Evolutionary conservation across 345 rosid genomes (phyloP).

Genomic region (Ceriops zippeliana): DNA sequence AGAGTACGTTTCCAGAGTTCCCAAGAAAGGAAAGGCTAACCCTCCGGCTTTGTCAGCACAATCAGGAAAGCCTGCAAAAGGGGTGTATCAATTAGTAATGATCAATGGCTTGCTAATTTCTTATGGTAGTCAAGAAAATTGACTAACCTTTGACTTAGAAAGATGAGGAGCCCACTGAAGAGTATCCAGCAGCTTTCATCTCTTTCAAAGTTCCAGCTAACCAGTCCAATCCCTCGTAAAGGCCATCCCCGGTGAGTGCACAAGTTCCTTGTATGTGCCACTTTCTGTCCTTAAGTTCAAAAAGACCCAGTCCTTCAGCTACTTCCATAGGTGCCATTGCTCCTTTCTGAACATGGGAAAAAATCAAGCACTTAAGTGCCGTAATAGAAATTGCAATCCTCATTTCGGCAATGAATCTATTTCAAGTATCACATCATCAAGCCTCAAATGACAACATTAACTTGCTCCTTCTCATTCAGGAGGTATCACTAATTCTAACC

Average conservation of each 20-base stretch:
- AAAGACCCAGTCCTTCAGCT: slow-evolving; percentile 83
- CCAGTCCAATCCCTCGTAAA: slow-evolving; percentile 98
- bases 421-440: neutral
- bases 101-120: neutral
- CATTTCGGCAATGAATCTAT: neutral
- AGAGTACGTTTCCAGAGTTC: too few species aligned
- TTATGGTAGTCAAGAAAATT: slow-evolving; percentile 2
- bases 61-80: neutral
- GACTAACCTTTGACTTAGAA: slow-evolving; percentile 45
- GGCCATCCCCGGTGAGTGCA: slow-evolving; percentile 93
- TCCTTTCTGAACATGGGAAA: slow-evolving; percentile 59
- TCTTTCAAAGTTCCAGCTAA: slow-evolving; percentile 73
- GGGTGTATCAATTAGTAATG: neutral
- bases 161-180: slow-evolving; percentile 71
- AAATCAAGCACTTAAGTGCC: neutral
- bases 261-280: slow-evolving; percentile 99
- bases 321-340: slow-evolving; percentile 98
- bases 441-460: too few species aligned
- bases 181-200: slow-evolving; percentile 87
- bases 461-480: too few species aligned
- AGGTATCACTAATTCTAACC: too few species aligned
- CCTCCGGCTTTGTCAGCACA: slow-evolving; percentile 9
- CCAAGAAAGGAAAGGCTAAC: neutral
- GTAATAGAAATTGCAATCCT: too few species aligned
- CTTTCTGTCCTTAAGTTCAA: slow-evolving; percentile 88